Evolutionary conservation across 2,329 filamentous ascomycete genomes (phyloP), one percentile per base, ranked within the genome.

Genomic region (Aspergillaceae sp.): DNA sequence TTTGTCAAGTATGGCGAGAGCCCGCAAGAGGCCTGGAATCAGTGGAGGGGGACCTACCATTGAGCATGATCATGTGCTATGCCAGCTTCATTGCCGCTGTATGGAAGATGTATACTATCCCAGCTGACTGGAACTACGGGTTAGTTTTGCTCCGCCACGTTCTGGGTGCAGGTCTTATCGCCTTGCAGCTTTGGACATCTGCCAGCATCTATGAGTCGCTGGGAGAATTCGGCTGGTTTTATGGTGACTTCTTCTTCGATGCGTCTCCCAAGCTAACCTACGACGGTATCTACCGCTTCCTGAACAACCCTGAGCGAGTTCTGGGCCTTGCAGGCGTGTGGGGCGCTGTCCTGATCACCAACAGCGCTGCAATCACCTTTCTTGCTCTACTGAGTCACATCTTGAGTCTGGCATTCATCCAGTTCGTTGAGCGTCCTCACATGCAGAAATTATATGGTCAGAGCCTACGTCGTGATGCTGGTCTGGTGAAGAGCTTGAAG

Each of bases 211-310:
- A 97, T 65, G 89, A 96, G 43, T 94, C 88, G 2, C 80, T 98
- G 0, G 92, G 92, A 47, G 92, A 98, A 62, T 98, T 97, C 60
- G 92, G 92, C 57, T 98, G 91, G 91, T 97, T 97, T 74, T 97
- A 90, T 61, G 92, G 92, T 11, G 92, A 98, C 64, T 98, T 97
- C 74, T 97, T 98, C 75, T 96, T 92, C 63, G 88, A 96, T 51
- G 84, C 87, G 40, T 80, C 83, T 7, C 84, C 84, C 8, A 94
- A 92, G 68, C 76, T 97, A 51, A 97, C 87, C 0, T 98, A 98
- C 69, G 89, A 86, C 56, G 94, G 91, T 51, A 98, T 98, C 59
- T 98, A 98, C 67, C 88, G 92, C 41, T 98, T 94, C 70, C 75
- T 98, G 55, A 98, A 98, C 72, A 98, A 97, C 61, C 92, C 92